A percentile compares a stretch with the other conserved stretches of the same genome.
These are phyloP conservation scores for Raddia distichophylla DNA, from an alignment of 176 grass and related monocot species.

Conservation along the genomic window DNA sequence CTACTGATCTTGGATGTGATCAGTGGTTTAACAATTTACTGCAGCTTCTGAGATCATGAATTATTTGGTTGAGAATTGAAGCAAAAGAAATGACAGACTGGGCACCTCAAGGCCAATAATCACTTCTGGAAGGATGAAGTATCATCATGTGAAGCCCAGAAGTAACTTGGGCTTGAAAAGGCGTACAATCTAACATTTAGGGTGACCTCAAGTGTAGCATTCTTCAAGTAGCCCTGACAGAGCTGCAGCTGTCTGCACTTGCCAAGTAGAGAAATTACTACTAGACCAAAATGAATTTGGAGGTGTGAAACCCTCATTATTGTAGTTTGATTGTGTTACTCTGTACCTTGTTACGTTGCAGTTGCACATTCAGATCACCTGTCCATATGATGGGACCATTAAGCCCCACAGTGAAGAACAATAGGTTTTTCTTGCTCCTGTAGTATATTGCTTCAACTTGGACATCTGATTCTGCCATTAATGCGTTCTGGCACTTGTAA, in stretches of 20 bases:
- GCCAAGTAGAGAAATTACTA: background rate
- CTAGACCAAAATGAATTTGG: background rate
- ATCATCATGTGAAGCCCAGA: background rate
- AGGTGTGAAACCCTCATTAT: too few relatives aligned
- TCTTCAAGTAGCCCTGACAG: background rate
- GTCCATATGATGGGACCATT: background rate
- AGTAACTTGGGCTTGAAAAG: background rate
- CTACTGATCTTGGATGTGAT: too few relatives aligned
- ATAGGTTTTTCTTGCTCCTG: too few relatives aligned
- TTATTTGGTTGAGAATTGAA: background rate
- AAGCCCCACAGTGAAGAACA: background rate
- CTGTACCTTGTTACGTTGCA: background rate
- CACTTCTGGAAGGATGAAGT: background rate
- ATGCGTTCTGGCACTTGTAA: background rate
- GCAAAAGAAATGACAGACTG: background rate
- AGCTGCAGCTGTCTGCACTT: background rate
- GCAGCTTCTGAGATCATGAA: too few relatives aligned
- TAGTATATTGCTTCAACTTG: too few relatives aligned
- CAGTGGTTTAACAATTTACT: too few relatives aligned
- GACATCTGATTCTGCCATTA: background rate
- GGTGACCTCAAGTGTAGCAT: background rate
- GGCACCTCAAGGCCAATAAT: background rate
- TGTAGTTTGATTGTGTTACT: background rate
- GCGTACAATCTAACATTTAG: background rate
- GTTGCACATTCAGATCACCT: background rate